These are phyloP conservation scores for Pseudogymnoascus sp. DNA, from an alignment of 2,329 filamentous ascomycete species.

Conservation along the genomic window DNA sequence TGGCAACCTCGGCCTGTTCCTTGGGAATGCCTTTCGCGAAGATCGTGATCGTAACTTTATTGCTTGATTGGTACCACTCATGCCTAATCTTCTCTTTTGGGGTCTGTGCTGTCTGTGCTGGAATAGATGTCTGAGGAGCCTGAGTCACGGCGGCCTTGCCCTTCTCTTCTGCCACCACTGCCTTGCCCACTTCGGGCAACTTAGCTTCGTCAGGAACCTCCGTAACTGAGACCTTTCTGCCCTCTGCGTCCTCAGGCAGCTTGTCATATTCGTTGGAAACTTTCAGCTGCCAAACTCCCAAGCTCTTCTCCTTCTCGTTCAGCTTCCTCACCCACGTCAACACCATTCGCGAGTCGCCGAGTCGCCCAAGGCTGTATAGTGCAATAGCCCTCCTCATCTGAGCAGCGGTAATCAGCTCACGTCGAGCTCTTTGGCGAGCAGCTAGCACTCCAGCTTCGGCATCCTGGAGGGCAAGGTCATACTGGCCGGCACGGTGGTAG, in stretches of 20 bases:
- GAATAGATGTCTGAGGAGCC: conserved; percentile 7
- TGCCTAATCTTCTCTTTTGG: conserved; percentile 53
- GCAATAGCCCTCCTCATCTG: conserved; percentile 74
- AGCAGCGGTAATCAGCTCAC: conserved; percentile 68
- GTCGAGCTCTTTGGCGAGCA: conserved; percentile 60
- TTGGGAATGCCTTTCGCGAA: conserved; percentile 56
- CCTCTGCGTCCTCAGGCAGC: conserved; percentile 41
- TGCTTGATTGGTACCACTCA: conserved; percentile 59
- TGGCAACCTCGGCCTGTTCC: conserved; percentile 44
- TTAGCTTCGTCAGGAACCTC: conserved; percentile 44
- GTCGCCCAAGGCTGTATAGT: conserved; percentile 60
- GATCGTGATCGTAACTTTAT: conserved; percentile 55
- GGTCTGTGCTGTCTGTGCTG: conserved; percentile 28
- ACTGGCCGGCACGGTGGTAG: conserved; percentile 55
- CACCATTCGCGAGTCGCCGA: conserved; percentile 67
- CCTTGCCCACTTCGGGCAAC: conserved; percentile 31
- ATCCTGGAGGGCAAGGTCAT: conserved; percentile 59
- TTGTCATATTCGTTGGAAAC: conserved; percentile 41
- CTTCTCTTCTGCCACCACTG: conserved; percentile 16
- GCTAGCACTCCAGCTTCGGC: conserved; percentile 57
- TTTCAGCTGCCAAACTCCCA: conserved; percentile 53
- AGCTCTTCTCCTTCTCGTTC: conserved; percentile 42
- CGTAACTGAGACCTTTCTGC: conserved; percentile 35
- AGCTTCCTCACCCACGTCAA: conserved; percentile 50
- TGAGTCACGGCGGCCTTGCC: conserved; percentile 8